Conservation (phyloP, 352 stramenopile species). For the Phytophthora cajani region DNA sequence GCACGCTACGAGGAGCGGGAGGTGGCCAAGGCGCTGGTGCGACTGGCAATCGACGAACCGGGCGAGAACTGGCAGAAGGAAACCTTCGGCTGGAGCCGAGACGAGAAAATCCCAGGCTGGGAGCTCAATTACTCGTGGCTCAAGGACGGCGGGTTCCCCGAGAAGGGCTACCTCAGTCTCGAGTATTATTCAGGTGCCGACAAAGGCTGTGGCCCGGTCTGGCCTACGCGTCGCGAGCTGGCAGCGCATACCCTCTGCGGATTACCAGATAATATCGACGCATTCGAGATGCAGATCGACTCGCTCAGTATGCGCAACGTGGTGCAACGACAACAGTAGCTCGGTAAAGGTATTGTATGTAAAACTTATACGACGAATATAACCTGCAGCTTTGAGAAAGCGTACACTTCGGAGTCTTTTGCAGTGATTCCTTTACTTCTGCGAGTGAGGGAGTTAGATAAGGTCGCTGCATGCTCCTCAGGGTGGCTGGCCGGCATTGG, state of each 20-base stretch:
- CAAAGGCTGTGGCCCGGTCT: constrained; percentile 74
- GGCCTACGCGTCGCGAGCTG: constrained; percentile 65
- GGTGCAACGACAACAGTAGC: constrained; percentile 21
- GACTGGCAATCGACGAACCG: constrained; percentile 80
- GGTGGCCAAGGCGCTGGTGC: constrained; percentile 73
- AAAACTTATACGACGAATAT: background rate
- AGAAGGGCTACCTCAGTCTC: constrained; percentile 78
- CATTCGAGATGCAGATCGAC: constrained; percentile 63
- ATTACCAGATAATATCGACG: constrained; percentile 53
- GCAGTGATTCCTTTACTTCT: no score
- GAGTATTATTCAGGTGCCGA: constrained; percentile 84
- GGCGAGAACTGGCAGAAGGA: constrained; percentile 84
- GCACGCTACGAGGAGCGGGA: constrained; percentile 78
- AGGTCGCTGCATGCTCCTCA: background rate
- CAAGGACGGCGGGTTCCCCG: constrained; percentile 77
- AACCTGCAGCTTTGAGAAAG: no score
- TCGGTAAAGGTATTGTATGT: no score
- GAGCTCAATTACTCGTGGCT: constrained; percentile 85
- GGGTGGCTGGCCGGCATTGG: background rate
- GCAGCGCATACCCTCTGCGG: constrained; percentile 59
- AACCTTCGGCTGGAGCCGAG: constrained; percentile 78
- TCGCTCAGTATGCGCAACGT: constrained; percentile 53
- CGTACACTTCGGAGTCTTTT: no score
- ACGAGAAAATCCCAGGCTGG: constrained; percentile 83
- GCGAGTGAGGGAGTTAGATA: no score